These are phyloP conservation scores for Salix exigua DNA, from an alignment of 345 rosid genomes.

Conservation along the genomic window DNA sequence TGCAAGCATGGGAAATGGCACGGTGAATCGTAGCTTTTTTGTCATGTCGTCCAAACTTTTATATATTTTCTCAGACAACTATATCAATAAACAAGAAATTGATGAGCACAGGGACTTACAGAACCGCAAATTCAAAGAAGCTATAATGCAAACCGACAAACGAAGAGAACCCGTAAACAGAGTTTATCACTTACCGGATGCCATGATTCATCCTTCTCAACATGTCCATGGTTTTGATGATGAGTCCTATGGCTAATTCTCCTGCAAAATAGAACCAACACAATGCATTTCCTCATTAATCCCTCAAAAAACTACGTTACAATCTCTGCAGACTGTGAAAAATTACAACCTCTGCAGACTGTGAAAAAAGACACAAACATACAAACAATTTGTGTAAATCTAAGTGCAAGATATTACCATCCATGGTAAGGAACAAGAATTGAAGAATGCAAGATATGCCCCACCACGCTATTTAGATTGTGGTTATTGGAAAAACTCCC, in stretches of 20 bases:
- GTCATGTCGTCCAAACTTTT: conserved; percentile 49
- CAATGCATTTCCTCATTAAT: neutral
- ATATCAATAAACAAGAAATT: conserved; percentile 10
- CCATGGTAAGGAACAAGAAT: conserved; percentile 94
- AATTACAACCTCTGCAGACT: neutral
- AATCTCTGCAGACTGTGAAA: neutral
- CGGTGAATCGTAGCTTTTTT: conserved; percentile 54
- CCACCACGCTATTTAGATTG: conserved; percentile 66
- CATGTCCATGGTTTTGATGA: conserved; percentile 91
- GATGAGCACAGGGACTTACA: neutral
- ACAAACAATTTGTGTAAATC: neutral
- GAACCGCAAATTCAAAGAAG: neutral
- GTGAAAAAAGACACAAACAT: neutral
- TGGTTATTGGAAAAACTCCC: conserved; percentile 78
- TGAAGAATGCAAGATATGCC: conserved; percentile 83
- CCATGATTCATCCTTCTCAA: conserved; percentile 93
- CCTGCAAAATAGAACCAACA: conserved; percentile 35
- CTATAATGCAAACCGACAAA: neutral
- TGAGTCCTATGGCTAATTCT: conserved; percentile 95
- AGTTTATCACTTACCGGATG: conserved; percentile 51
- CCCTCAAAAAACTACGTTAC: neutral
- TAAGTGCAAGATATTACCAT: conserved; percentile 41
- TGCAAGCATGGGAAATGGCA: conserved; percentile 84
- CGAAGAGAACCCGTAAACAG: neutral
- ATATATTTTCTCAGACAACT: conserved; percentile 72